These are phyloP conservation scores for Geotrichum histeridarum DNA, from an alignment of 1,139 yeast genomes.

Conservation along the genomic window DNA sequence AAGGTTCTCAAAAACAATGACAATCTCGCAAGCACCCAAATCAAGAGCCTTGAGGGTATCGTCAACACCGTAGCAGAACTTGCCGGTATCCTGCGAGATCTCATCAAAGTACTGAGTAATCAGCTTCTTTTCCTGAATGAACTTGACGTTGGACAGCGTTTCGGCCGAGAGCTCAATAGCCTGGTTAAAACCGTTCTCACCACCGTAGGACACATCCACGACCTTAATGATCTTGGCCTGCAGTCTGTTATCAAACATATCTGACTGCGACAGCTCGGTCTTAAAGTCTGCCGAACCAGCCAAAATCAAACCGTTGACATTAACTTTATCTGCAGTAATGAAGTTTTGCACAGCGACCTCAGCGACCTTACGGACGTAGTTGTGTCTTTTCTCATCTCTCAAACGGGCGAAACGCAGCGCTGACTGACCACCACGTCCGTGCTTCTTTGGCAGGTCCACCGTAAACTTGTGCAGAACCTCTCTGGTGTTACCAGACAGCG, in stretches of 20 bases:
- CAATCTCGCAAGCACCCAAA: slow-evolving; percentile 88
- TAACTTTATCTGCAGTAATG: slow-evolving; percentile 86
- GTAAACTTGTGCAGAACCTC: slow-evolving; percentile 93
- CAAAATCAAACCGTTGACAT: slow-evolving; percentile 85
- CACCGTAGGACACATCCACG: slow-evolving; percentile 97
- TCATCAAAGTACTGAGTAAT: slow-evolving; percentile 90
- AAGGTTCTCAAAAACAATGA: slow-evolving; percentile 89
- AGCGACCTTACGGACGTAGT: slow-evolving; percentile 95
- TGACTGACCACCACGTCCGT: slow-evolving; percentile 99
- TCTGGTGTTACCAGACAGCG: slow-evolving; percentile 95
- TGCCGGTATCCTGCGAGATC: slow-evolving; percentile 93
- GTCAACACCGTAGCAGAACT: slow-evolving; percentile 94
- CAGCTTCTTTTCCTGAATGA: slow-evolving; percentile 95
- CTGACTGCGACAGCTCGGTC: slow-evolving; percentile 87
- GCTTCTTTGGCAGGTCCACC: slow-evolving; percentile 97
- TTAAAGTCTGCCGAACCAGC: slow-evolving; percentile 99
- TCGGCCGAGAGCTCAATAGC: slow-evolving; percentile 97
- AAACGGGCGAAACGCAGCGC: slow-evolving; percentile 97
- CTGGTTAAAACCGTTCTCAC: slow-evolving; percentile 98
- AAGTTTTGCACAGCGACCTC: slow-evolving; percentile 97
- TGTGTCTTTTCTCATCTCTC: slow-evolving; percentile 98
- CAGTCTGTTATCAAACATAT: slow-evolving; percentile 84
- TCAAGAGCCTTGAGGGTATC: slow-evolving; percentile 95
- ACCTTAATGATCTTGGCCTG: slow-evolving; percentile 81
- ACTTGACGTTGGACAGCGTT: slow-evolving; percentile 91